A percentile compares a stretch with the other conserved stretches of the same genome.
phyloP scores from a whole-genome alignment of 2,329 filamentous ascomycete genomes.

The Beauveria australis region DNA sequence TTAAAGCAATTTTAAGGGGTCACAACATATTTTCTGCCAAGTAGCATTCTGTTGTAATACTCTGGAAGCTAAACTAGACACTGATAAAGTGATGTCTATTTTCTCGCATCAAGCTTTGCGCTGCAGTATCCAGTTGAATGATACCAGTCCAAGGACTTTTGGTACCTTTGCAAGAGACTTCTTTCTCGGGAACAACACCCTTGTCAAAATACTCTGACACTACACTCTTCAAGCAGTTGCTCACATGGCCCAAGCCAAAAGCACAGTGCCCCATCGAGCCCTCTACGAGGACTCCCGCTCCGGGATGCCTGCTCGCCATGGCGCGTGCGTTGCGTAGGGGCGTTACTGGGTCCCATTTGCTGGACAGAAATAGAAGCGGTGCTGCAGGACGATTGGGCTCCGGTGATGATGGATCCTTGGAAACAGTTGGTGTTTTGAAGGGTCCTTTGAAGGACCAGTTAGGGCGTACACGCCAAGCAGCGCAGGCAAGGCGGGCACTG shows the following conservation, averaged over 20 bases:
- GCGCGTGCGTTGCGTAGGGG: constrained; percentile 29
- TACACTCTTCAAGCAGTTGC: constrained; percentile 12
- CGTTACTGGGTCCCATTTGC: constrained; percentile 38
- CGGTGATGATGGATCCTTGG: constrained; percentile 3
- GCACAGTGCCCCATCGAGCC: constrained; percentile 18
- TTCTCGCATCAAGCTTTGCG: neutral
- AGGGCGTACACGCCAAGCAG: constrained; percentile 21
- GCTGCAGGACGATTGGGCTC: constrained; percentile 26
- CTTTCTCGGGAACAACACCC: constrained; percentile 15
- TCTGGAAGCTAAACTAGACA: neutral
- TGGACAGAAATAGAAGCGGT: constrained; percentile 36
- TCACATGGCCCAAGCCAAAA: neutral
- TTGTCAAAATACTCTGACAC: constrained; percentile 16
- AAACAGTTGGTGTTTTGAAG: neutral
- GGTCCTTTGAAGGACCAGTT: constrained; percentile 8
- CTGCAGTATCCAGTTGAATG: too few species aligned
- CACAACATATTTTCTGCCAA: too few species aligned
- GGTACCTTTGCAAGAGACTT: constrained; percentile 13
- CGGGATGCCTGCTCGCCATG: constrained; percentile 17
- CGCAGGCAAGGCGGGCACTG: constrained; percentile 30
- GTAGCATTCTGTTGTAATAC: too few species aligned
- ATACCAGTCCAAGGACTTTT: constrained; percentile 12
- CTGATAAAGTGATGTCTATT: neutral
- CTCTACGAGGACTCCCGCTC: constrained; percentile 17
- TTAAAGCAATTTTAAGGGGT: too few species aligned